Conservation (phyloP, 2,329 filamentous ascomycete genomes). For the Fusarium tuaranense region DNA sequence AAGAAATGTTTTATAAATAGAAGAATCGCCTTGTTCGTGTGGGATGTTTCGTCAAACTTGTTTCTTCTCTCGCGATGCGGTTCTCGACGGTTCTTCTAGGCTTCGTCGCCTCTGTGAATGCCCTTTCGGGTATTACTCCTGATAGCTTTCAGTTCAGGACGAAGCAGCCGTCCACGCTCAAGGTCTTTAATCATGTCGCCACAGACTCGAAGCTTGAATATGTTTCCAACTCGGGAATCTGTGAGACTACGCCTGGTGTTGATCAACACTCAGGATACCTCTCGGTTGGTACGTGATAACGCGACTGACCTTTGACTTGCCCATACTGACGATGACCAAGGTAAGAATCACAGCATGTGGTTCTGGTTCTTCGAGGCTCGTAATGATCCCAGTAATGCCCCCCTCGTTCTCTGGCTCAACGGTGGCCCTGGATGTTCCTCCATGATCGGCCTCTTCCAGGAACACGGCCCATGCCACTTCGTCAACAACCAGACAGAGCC, state of each 20-base stretch:
- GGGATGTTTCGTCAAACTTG: background rate
- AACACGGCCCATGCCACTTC: constrained; percentile 86
- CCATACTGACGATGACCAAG: constrained; percentile 41
- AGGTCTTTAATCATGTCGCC: constrained; percentile 33
- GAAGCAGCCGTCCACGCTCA: constrained; percentile 19
- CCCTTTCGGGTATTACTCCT: constrained; percentile 31
- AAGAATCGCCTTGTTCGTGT: background rate
- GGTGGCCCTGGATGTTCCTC: constrained; percentile 51
- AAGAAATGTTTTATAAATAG: constrained; percentile 17
- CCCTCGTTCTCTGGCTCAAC: constrained; percentile 68
- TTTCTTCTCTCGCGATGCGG: constrained; percentile 24
- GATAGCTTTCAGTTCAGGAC: constrained; percentile 35
- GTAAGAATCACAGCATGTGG: constrained; percentile 46
- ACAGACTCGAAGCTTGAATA: constrained; percentile 41
- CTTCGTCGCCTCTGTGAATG: constrained; percentile 26
- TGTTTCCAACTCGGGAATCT: constrained; percentile 58
- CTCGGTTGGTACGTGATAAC: constrained; percentile 59
- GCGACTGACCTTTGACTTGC: too few species aligned
- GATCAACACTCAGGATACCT: constrained; percentile 76
- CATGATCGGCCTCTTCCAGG: constrained; percentile 63
- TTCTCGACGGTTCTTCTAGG: constrained; percentile 36
- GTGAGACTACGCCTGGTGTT: constrained; percentile 67
- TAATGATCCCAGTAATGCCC: constrained; percentile 52
- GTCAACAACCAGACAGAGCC: constrained; percentile 46
- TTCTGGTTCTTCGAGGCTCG: constrained; percentile 65